phyloP scores from a whole-genome alignment of 1,284 basidiomycete genomes.

The Sporisorium reilianum region DNA sequence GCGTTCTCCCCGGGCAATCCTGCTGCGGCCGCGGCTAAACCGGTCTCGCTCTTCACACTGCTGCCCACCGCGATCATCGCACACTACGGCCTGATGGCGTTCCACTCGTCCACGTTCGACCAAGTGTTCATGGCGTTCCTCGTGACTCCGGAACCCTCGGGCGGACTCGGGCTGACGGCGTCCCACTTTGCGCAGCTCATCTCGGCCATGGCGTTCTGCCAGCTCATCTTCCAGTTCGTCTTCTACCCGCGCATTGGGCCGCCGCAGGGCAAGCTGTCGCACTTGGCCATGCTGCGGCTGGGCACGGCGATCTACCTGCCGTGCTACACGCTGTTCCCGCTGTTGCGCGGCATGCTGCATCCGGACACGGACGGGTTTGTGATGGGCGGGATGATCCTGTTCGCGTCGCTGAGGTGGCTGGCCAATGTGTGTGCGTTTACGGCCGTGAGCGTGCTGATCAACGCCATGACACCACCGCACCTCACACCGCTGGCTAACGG shows the following conservation, averaged over 20 bases:
- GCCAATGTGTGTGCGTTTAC: slow-evolving; percentile 70
- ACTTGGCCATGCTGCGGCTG: slow-evolving; percentile 66
- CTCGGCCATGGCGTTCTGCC: slow-evolving; percentile 65
- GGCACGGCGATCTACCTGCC: slow-evolving; percentile 56
- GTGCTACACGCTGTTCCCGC: slow-evolving; percentile 59
- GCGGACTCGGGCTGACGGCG: slow-evolving; percentile 67
- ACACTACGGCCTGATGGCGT: slow-evolving; percentile 66
- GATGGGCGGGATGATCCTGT: slow-evolving; percentile 71
- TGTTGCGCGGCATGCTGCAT: slow-evolving; percentile 71
- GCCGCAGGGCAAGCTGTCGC: slow-evolving; percentile 60
- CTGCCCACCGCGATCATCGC: slow-evolving; percentile 66
- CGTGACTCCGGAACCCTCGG: slow-evolving; percentile 64
- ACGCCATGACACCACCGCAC: slow-evolving; percentile 70
- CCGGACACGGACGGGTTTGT: slow-evolving; percentile 70
- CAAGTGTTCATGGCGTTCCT: slow-evolving; percentile 70
- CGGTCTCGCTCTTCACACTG: slow-evolving; percentile 50
- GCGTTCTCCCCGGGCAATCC: neutral
- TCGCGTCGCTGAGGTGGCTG: slow-evolving; percentile 68
- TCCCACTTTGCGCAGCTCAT: slow-evolving; percentile 69
- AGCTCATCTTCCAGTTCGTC: slow-evolving; percentile 63
- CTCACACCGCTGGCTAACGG: slow-evolving; percentile 71
- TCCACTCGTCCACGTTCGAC: slow-evolving; percentile 68
- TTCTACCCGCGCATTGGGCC: slow-evolving; percentile 78
- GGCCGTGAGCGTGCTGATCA: slow-evolving; percentile 67
- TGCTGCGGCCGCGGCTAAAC: neutral